Percentiles rank a stretch among this genome's conserved stretches.
Evolutionary conservation across 2,329 filamentous ascomycete genomes (phyloP).

Genomic region (Gremmenia infestans): DNA sequence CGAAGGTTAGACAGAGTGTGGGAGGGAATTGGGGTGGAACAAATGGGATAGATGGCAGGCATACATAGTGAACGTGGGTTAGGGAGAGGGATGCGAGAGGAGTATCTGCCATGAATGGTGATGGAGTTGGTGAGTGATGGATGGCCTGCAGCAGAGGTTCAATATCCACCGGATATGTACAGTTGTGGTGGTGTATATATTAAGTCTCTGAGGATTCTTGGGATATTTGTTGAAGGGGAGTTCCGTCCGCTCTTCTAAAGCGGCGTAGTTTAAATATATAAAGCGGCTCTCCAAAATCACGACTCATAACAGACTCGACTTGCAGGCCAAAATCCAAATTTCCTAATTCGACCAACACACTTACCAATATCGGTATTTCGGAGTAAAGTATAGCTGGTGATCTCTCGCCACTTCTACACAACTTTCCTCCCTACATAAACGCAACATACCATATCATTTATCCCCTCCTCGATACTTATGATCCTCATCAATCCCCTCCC

Average conservation of each 20-base stretch:
- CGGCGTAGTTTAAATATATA: background rate
- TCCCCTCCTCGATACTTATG: constrained; percentile 15
- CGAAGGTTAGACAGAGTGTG: background rate
- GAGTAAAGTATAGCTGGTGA: constrained; percentile 6
- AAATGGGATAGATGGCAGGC: constrained; percentile 28
- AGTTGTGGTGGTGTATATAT: background rate
- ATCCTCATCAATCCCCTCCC: constrained; percentile 5
- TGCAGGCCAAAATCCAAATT: background rate
- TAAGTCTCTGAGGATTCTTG: background rate
- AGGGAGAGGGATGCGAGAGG: constrained; percentile 85
- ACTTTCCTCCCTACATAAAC: background rate
- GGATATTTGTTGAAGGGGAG: background rate
- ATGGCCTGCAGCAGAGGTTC: too few species aligned
- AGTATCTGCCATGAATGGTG: constrained; percentile 33
- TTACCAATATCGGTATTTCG: background rate
- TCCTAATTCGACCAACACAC: background rate
- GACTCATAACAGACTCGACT: background rate
- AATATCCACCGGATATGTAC: too few species aligned
- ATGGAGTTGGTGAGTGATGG: too few species aligned
- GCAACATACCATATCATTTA: background rate
- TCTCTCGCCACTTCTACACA: constrained; percentile 4
- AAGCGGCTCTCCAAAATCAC: constrained; percentile 24
- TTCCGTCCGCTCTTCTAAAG: background rate
- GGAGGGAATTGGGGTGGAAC: constrained; percentile 6
- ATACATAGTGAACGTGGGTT: constrained; percentile 93